Percentiles rank a stretch among this genome's conserved stretches.
Evolutionary conservation across 2,329 filamentous ascomycete species (phyloP).

Genomic region (Lachnellula subtilissima): DNA sequence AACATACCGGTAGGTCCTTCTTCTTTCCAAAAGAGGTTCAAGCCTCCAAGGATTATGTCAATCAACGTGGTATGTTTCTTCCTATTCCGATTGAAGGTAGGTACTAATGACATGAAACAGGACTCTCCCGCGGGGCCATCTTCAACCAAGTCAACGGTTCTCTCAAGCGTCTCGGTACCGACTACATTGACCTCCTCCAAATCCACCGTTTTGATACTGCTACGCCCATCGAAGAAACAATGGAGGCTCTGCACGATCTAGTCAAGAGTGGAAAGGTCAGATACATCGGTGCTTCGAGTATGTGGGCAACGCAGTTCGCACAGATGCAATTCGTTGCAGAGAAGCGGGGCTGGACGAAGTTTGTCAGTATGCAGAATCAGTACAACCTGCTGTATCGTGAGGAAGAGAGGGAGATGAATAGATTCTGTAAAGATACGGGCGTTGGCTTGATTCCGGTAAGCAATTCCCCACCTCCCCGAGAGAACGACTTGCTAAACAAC

Average conservation of each 20-base stretch:
- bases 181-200: conserved; percentile 57
- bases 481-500: not conserved
- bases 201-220: conserved; percentile 53
- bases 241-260: conserved; percentile 57
- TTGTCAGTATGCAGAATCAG: conserved; percentile 54
- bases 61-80: conserved; percentile 28
- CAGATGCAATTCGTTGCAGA: conserved; percentile 47
- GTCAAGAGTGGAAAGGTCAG: conserved; percentile 52
- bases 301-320: conserved; percentile 46
- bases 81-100: conserved; percentile 12
- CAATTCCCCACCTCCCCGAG: not conserved
- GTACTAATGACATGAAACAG: conserved; percentile 24
- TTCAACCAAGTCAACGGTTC: conserved; percentile 61
- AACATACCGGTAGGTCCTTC: too few relatives aligned
- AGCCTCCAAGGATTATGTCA: conserved; percentile 46
- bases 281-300: conserved; percentile 48
- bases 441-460: conserved; percentile 37
- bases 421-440: conserved; percentile 40
- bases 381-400: conserved; percentile 54
- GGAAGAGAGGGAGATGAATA: conserved; percentile 45
- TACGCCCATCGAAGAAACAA: conserved; percentile 54
- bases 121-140: conserved; percentile 59
- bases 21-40: conserved; percentile 38
- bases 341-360: conserved; percentile 51
- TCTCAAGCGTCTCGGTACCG: conserved; percentile 47